phyloP scores from a whole-genome alignment of 1,284 basidiomycete species.

The Malassezia arunalokei region DNA sequence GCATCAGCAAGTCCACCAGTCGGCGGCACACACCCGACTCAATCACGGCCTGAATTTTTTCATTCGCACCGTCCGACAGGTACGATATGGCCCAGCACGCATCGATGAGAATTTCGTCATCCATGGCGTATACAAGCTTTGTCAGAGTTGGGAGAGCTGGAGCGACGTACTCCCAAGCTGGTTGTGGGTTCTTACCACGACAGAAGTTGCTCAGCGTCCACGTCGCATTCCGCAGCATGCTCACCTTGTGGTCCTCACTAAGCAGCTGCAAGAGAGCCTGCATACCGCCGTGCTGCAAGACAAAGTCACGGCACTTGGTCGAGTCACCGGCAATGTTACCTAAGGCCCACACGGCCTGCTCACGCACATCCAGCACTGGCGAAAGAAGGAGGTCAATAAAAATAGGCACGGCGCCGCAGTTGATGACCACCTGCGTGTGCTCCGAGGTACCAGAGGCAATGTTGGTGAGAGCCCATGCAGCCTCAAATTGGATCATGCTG shows the following conservation, averaged over 20 bases:
- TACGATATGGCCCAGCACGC: slow-evolving; percentile 99
- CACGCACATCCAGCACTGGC: slow-evolving; percentile 43
- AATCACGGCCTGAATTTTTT: slow-evolving; percentile 99
- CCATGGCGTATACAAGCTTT: slow-evolving; percentile 95
- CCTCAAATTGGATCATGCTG: slow-evolving; percentile 96
- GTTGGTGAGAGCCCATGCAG: slow-evolving; percentile 98
- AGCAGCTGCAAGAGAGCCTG: slow-evolving; percentile 38
- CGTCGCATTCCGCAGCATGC: slow-evolving; percentile 46
- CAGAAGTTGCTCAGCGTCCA: slow-evolving; percentile 47
- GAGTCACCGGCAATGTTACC: slow-evolving; percentile 46
- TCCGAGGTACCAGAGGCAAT: slow-evolving; percentile 98
- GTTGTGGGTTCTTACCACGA: slow-evolving; percentile 46
- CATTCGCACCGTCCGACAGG: slow-evolving; percentile 95
- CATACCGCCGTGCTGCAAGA: slow-evolving; percentile 39
- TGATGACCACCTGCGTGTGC: slow-evolving; percentile 96
- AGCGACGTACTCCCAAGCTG: slow-evolving; percentile 53
- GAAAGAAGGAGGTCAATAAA: slow-evolving; percentile 58
- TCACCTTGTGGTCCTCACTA: slow-evolving; percentile 45
- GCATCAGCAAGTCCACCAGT: slow-evolving; percentile 90
- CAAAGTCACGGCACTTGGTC: slow-evolving; percentile 44
- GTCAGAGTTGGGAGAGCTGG: slow-evolving; percentile 90
- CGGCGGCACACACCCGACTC: slow-evolving; percentile 95
- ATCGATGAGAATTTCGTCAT: slow-evolving; percentile 98
- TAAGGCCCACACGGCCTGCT: slow-evolving; percentile 46
- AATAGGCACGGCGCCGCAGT: slow-evolving; percentile 84